Evolutionary conservation across 805 yeast genomes (phyloP), one percentile per base, ranked within the genome.

Genomic region (Candida ponderosae): DNA sequence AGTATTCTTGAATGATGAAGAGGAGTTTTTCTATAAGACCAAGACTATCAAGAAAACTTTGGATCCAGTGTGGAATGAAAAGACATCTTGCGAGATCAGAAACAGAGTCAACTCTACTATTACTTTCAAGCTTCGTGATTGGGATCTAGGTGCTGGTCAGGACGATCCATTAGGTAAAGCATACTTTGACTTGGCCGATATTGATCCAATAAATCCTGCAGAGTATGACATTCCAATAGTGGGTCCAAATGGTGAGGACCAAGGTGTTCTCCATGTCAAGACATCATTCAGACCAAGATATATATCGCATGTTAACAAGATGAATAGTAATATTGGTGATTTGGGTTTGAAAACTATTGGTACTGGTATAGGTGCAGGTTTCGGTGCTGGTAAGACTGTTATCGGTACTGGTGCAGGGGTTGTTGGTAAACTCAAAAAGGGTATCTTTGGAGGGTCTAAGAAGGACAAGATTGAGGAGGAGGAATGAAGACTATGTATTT

Each of bases 141-240:
- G 97, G 96, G 99, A 93, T 60, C 76, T 90, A 45, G 96, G 96
- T 47, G 79, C 86, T 33, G 87, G 79, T 40, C 75, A 74, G 42
- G 90, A 93, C 59, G 99, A 93, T 59, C 65, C 68, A 44, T 68
- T 93, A 38, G 95, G 97, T 39, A 66, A 64, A 24, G 84, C 78
- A 9, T 48, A 53, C 18, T 55, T 88, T 39, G 70, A 74, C 10
- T 62, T 90, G 40, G 57, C 73, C 0, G 74, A 75, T 13, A 63
- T 89, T 16, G 76, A 78, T 44, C 84, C 88, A 4, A 66, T 70
- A 37, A 63, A 65, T 21, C 70, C 72, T 19, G 59, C 63, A 14
- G 77, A 72, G 15, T 54, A 72, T 40, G 76, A 70, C 33, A 60
- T 79, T 31, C 75, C 75, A 3, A 63, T 82, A 30, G 47, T 40